Conservation (phyloP, 192 early-diverging fungal species). For the Glomus cerebriforme region DNA sequence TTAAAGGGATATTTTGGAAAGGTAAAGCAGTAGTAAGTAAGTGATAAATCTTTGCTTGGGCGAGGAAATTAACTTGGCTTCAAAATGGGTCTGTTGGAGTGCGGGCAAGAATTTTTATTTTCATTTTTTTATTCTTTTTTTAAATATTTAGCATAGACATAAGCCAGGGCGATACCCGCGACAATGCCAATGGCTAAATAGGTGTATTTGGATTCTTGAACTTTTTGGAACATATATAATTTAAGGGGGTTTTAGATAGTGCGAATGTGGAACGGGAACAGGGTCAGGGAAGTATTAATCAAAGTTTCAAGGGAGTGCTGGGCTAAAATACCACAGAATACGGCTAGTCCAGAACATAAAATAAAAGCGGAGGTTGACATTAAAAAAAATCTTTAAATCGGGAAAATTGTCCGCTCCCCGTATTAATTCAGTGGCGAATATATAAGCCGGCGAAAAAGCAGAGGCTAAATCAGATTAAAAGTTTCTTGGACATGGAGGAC, state of each 20-base stretch:
- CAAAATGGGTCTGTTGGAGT: no score
- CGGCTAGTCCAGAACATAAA: neutral
- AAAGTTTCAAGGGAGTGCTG: neutral
- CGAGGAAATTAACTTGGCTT: no score
- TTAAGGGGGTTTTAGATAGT: neutral
- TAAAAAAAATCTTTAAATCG: slow-evolving; percentile 2
- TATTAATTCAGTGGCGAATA: slow-evolving; percentile 21
- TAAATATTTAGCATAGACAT: neutral
- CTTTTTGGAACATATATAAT: no score
- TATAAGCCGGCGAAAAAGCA: neutral
- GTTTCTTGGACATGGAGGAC: neutral
- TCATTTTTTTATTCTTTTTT: neutral
- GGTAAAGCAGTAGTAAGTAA: no score
- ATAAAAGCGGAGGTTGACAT: slow-evolving; percentile 1
- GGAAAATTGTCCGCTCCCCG: neutral
- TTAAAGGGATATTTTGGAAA: no score
- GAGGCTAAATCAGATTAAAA: slow-evolving; percentile 1
- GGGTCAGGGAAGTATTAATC: slow-evolving; percentile 5
- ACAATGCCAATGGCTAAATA: slow-evolving; percentile 6
- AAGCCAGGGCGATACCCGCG: neutral
- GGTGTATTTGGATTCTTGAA: neutral
- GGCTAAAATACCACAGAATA: neutral
- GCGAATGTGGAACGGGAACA: slow-evolving; percentile 13
- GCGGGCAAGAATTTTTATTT: neutral
- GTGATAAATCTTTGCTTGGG: no score